A percentile compares a stretch with the other conserved stretches of the same genome.
Conservation (phyloP, 2,329 filamentous ascomycete species). For the Aplosporella prunicola region DNA sequence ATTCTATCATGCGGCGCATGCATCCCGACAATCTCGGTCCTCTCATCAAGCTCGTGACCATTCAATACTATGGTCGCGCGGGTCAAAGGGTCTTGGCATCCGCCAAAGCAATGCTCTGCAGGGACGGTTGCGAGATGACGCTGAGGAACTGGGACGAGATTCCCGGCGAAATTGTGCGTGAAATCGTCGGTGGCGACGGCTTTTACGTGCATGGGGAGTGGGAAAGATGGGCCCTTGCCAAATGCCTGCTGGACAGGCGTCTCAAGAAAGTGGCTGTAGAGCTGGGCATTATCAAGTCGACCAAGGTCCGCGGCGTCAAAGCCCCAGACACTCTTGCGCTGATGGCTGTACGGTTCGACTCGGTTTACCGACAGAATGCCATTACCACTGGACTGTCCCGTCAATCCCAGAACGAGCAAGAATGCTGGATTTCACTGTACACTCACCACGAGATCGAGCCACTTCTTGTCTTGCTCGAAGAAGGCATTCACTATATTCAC, state of each 20-base stretch:
- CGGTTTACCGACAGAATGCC: conserved; percentile 40
- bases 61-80: conserved; percentile 47
- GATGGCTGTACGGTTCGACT: conserved; percentile 45
- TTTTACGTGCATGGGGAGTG: conserved; percentile 51
- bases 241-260: conserved; percentile 44
- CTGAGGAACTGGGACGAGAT: conserved; percentile 47
- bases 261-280: conserved; percentile 39
- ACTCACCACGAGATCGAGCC: conserved; percentile 46
- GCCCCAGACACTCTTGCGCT: conserved; percentile 40
- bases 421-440: conserved; percentile 43
- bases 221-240: conserved; percentile 48
- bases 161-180: conserved; percentile 48
- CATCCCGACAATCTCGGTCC: conserved; percentile 38
- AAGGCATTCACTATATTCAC: conserved; percentile 52
- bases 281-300: conserved; percentile 37
- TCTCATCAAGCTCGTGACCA: conserved; percentile 45
- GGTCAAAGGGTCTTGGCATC: conserved; percentile 47
- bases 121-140: conserved; percentile 49
- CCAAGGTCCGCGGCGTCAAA: conserved; percentile 34
- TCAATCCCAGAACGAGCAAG: conserved; percentile 29
- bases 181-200: conserved; percentile 49
- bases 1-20: conserved; percentile 48
- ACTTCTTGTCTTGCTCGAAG: conserved; percentile 46
- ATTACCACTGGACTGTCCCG: conserved; percentile 23
- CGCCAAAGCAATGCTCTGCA: conserved; percentile 49